Base-by-base conservation (phyloP, 1,139 yeast genomes). In the Taphrina flavorubra region DNA sequence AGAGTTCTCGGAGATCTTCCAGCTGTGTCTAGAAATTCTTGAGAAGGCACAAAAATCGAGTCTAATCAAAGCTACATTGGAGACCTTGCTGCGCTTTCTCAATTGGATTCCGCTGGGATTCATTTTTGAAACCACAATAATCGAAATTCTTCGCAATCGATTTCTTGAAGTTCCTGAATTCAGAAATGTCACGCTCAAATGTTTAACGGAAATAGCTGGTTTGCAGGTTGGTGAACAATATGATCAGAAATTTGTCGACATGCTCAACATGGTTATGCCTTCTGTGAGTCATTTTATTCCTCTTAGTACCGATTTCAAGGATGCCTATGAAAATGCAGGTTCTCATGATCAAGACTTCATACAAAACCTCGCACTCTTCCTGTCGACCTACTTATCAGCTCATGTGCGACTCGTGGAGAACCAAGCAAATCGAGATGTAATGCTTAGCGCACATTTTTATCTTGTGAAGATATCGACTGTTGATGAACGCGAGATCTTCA, bases 101-200 rank as follows among this genome's bases (percentile, higher is more conserved):
- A 95, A 90, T 74, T 95, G 99, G 99, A 90, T 94, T 74, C 98
- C 98, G 18, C 81, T 86, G 69, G 91, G 90, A 71, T 95, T 88
- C 78, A 87, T 94, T 68, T 94, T 91, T 79, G 96, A 92, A 78
- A 92, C 98, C 0, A 86, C 90, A 73, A 80, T 94, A 70, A 83
- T 92, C 75, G 85, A 84, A 51, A 78, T 91, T 70, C 83, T 94
- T 73, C 84, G 95, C 34, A 83, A 85, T 65, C 90, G 74, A 77
- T 92, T 90, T 75, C 82, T 94, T 75, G 85, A 84, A 46, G 92
- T 95, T 20, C 84, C 86, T 8, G 94, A 90, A 74, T 91, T 94
- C 58, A 85, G 98, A 80, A 86, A 95, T 61, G 82, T 90, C 69
- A 85, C 97, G 10, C 83, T 95, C 74, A 94, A 94, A 80, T 92